phyloP scores from a whole-genome alignment of 202 grass and related monocot species.

The Panicum hallii region DNA sequence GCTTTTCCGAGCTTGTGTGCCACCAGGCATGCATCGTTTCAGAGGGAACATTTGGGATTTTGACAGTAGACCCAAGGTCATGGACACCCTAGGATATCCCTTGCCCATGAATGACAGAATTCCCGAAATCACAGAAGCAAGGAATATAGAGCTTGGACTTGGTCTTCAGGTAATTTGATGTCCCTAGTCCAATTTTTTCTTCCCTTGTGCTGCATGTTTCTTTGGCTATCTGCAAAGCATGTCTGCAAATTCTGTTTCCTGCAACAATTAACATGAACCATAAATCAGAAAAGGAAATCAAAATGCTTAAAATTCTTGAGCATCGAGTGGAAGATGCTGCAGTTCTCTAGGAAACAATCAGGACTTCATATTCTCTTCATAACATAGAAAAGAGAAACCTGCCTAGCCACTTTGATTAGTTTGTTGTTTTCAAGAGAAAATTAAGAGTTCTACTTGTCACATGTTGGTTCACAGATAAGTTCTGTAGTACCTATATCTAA shows the following conservation, averaged over 20 bases:
- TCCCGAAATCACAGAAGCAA: conserved; percentile 96
- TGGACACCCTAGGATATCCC: conserved; percentile 79
- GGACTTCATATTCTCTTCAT: neutral
- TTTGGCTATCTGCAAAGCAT: conserved; percentile 23
- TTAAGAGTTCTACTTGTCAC: neutral
- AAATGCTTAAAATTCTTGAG: neutral
- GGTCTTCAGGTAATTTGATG: conserved; percentile 81
- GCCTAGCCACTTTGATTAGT: neutral
- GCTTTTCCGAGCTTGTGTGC: conserved; percentile 98
- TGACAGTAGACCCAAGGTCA: conserved; percentile 79
- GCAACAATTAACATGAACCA: neutral
- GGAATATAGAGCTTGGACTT: conserved; percentile 98
- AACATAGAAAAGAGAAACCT: conserved; percentile 4
- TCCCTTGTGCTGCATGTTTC: neutral
- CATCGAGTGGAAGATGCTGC: neutral
- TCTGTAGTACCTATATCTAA: conserved; percentile 2
- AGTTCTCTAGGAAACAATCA: neutral
- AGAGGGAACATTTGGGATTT: conserved; percentile 98
- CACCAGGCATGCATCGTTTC: conserved; percentile 98
- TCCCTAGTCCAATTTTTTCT: neutral
- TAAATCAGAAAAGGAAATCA: neutral
- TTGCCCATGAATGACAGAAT: conserved; percentile 84
- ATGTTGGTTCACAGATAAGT: neutral
- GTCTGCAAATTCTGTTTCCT: conserved; percentile 2
- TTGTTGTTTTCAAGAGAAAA: conserved; percentile 8